These are phyloP conservation scores for Geoglossum glabrum DNA, from an alignment of 495 filamentous ascomycete species.

Conservation along the genomic window DNA sequence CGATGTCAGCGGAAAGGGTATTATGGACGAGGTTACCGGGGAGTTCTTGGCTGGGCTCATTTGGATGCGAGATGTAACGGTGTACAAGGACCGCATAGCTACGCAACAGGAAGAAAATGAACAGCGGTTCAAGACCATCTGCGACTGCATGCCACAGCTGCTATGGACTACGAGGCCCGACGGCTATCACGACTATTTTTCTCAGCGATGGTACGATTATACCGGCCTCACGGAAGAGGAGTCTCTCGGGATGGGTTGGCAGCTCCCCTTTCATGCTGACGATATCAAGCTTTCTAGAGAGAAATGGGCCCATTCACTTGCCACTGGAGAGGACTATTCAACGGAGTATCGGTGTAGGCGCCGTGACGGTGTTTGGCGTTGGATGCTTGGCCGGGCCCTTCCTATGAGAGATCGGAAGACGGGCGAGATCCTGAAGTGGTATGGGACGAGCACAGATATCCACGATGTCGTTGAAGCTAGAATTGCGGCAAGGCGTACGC, in stretches of 20 bases:
- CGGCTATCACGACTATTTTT: slow-evolving; percentile 45
- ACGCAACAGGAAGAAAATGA: slow-evolving; percentile 42
- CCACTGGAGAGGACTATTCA: slow-evolving; percentile 41
- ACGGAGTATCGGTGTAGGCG: slow-evolving; percentile 47
- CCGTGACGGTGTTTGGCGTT: slow-evolving; percentile 42
- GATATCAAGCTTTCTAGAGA: slow-evolving; percentile 30
- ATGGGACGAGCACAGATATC: slow-evolving; percentile 49
- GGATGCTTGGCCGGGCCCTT: slow-evolving; percentile 48
- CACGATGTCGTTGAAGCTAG: slow-evolving; percentile 41
- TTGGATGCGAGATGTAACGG: slow-evolving; percentile 45
- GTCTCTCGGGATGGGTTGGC: slow-evolving; percentile 17
- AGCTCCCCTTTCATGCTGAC: slow-evolving; percentile 28
- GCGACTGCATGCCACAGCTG: slow-evolving; percentile 42
- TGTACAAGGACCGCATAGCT: slow-evolving; percentile 33
- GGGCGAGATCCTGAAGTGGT: slow-evolving; percentile 49
- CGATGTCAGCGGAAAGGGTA: slow-evolving; percentile 37
- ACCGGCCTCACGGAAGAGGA: slow-evolving; percentile 40
- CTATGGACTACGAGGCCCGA: slow-evolving; percentile 39
- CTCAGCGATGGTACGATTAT: slow-evolving; percentile 47
- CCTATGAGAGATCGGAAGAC: slow-evolving; percentile 39
- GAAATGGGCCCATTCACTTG: slow-evolving; percentile 35
- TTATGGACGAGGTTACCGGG: slow-evolving; percentile 36
- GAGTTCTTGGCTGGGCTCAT: slow-evolving; percentile 48
- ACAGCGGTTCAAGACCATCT: slow-evolving; percentile 44
- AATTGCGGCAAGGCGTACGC: slow-evolving; percentile 34